Conservation (phyloP, 352 stramenopile genomes). For the Pythium biforme region DNA sequence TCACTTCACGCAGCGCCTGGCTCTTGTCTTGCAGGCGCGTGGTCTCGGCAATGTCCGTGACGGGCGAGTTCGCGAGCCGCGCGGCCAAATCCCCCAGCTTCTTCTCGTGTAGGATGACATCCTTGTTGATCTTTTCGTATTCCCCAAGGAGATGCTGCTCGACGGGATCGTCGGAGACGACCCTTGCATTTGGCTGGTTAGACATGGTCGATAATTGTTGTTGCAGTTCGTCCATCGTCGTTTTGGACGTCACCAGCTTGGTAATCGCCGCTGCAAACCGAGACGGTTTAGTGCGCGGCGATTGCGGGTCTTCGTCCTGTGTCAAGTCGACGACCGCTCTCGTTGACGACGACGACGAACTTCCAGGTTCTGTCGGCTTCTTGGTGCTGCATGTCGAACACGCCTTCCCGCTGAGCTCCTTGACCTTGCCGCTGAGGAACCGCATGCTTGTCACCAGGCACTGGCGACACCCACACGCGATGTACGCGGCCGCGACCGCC, state of each 20-base stretch:
- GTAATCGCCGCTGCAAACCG: background rate
- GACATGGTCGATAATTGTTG: background rate
- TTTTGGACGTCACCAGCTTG: background rate
- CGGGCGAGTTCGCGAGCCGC: slow-evolving; percentile 25
- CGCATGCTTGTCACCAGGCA: slow-evolving; percentile 11
- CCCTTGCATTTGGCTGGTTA: background rate
- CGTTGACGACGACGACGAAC: background rate
- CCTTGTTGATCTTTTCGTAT: slow-evolving; percentile 16
- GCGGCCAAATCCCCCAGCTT: slow-evolving; percentile 32
- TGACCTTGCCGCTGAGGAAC: slow-evolving; percentile 2
- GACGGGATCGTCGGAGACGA: slow-evolving; percentile 13
- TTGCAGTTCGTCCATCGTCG: background rate
- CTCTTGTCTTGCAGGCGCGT: slow-evolving; percentile 42
- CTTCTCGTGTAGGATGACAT: slow-evolving; percentile 33
- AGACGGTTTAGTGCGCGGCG: slow-evolving; percentile 2
- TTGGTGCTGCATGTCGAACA: background rate
- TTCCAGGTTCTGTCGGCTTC: background rate
- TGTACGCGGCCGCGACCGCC: background rate
- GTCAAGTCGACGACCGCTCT: slow-evolving; percentile 13
- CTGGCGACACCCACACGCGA: slow-evolving; percentile 18
- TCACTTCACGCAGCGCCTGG: slow-evolving; percentile 34
- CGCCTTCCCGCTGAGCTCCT: background rate
- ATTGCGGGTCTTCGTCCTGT: slow-evolving; percentile 7
- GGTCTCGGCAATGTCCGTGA: slow-evolving; percentile 24
- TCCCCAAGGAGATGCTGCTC: slow-evolving; percentile 13